These are phyloP conservation scores for Strigomonas culicis DNA, from an alignment of 208 protist genomes.

Conservation along the genomic window DNA sequence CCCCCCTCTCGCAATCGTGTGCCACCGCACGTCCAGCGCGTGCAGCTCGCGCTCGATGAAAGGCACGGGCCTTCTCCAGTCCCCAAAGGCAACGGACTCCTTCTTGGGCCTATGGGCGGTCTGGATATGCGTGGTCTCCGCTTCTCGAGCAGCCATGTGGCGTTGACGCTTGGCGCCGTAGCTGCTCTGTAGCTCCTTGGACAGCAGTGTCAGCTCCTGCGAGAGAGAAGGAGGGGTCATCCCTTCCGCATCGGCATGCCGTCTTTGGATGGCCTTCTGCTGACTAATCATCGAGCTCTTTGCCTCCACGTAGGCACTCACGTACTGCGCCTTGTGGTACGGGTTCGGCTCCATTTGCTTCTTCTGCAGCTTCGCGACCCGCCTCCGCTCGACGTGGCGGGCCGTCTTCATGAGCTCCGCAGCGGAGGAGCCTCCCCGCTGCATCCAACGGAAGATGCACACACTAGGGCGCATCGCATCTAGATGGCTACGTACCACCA, in stretches of 20 bases:
- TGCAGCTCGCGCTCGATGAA: neutral
- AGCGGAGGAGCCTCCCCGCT: too few relatives aligned
- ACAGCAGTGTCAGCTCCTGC: conserved; percentile 4
- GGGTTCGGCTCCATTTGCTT: conserved; percentile 22
- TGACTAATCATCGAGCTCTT: conserved; percentile 30
- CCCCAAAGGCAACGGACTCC: conserved; percentile 1
- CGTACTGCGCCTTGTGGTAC: conserved; percentile 67
- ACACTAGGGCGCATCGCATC: neutral
- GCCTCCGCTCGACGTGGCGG: conserved; percentile 11
- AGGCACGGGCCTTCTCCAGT: neutral
- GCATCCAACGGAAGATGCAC: neutral
- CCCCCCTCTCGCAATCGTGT: conserved; percentile 5
- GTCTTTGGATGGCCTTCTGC: neutral
- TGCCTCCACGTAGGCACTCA: conserved; percentile 60
- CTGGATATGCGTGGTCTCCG: neutral
- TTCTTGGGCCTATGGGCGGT: neutral
- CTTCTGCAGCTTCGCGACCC: conserved; percentile 2
- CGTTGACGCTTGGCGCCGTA: neutral
- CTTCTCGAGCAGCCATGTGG: neutral
- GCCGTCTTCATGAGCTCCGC: conserved; percentile 15
- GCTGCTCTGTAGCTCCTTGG: conserved; percentile 15
- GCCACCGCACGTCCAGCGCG: neutral
- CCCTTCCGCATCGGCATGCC: neutral
- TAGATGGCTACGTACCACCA: too few relatives aligned
- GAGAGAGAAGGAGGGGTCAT: neutral